phyloP scores from a whole-genome alignment of 2,329 filamentous ascomycete genomes.

The Pseudofabraea citricarpa region DNA sequence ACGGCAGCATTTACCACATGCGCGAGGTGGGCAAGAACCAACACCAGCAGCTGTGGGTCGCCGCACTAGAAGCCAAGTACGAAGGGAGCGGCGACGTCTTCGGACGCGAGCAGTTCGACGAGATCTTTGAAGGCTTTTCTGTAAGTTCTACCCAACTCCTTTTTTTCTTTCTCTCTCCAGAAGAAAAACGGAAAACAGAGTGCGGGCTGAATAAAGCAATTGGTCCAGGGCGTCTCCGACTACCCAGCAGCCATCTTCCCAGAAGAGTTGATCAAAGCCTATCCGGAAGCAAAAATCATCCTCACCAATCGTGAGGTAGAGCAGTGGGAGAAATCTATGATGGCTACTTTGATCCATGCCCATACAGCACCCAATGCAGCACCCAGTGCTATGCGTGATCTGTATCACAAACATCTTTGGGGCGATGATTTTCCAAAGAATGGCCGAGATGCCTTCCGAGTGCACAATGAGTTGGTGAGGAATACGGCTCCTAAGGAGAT shows the following conservation, averaged over 20 bases:
- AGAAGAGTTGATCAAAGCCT: conserved; percentile 16
- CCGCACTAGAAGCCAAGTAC: conserved; percentile 7
- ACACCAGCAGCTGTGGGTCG: conserved; percentile 6
- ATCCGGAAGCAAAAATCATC: conserved; percentile 15
- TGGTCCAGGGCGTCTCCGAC: conserved; percentile 23
- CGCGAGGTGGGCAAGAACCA: conserved; percentile 8
- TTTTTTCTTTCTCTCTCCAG: no score
- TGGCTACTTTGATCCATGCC: conserved; percentile 6
- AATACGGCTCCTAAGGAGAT: neutral
- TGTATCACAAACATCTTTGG: conserved; percentile 6
- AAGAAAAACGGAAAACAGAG: no score
- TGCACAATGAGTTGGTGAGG: conserved; percentile 10
- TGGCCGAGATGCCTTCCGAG: conserved; percentile 5
- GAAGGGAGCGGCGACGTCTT: conserved; percentile 4
- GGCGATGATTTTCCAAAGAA: conserved; percentile 3
- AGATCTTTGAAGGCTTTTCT: conserved; percentile 4
- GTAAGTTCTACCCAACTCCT: no score
- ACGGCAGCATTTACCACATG: conserved; percentile 8
- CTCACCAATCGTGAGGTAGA: conserved; percentile 13
- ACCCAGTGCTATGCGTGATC: neutral
- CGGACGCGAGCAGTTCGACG: conserved; percentile 7
- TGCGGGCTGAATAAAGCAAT: no score
- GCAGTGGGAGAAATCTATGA: conserved; percentile 11
- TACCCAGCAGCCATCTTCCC: conserved; percentile 28
- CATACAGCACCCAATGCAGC: neutral